Conservation (phyloP, 2,329 filamentous ascomycete species). For the Fusarium verticillioides region DNA sequence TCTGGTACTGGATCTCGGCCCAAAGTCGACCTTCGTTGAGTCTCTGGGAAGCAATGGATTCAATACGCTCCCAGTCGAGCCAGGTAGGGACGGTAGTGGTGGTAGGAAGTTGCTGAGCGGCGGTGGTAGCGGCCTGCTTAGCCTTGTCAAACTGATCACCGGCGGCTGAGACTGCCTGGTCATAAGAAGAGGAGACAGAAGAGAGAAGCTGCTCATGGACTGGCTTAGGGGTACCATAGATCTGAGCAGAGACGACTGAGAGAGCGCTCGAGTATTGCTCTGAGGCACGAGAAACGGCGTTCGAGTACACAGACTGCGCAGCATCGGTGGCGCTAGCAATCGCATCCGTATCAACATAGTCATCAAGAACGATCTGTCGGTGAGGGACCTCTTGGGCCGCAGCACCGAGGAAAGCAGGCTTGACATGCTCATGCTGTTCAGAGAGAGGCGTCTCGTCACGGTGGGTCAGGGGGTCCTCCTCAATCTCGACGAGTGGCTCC, state of each 20-base stretch:
- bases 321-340: constrained; percentile 54
- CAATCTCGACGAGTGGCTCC: constrained; percentile 43
- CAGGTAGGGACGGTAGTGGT: constrained; percentile 54
- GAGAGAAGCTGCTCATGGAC: constrained; percentile 75
- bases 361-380: constrained; percentile 61
- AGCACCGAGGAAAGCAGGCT: constrained; percentile 62
- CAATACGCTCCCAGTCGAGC: constrained; percentile 61
- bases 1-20: constrained; percentile 77
- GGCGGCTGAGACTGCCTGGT: constrained; percentile 71
- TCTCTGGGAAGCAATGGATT: constrained; percentile 75
- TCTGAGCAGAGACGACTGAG: constrained; percentile 72
- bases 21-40: constrained; percentile 76
- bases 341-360: constrained; percentile 54
- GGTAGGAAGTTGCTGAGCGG: constrained; percentile 60
- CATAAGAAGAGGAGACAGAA: constrained; percentile 75
- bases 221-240: constrained; percentile 76
- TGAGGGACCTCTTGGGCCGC: constrained; percentile 62
- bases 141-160: constrained; percentile 68
- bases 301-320: constrained; percentile 69
- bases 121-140: constrained; percentile 62
- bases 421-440: constrained; percentile 51
- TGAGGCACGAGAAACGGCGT: constrained; percentile 73
- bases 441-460: constrained; percentile 40
- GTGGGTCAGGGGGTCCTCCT: constrained; percentile 38
- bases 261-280: constrained; percentile 75